Base-by-base conservation (phyloP, 805 yeast genomes). In the Hanseniaspora mollemarum region DNA sequence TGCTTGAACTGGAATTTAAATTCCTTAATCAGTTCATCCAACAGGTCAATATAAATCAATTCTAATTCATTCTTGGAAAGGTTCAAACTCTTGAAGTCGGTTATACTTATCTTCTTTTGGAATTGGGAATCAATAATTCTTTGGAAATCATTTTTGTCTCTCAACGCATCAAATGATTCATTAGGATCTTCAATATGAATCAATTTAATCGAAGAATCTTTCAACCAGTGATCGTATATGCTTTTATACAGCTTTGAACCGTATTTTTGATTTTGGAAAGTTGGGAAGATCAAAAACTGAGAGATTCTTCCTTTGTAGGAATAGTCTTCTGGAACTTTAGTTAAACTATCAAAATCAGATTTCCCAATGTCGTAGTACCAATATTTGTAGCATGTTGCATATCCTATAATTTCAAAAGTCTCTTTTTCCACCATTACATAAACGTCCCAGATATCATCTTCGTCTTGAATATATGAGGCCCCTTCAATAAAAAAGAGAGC, bases 121-220 rank as follows among this genome's bases (percentile, higher is more conserved):
- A 51, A 32, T 16, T 41, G 19, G 3, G 49, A 33, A 10, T 45
- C 26, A 18, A 46, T 24, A 15, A 44, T 28, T 24, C 63, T 58
- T 33, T 67, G 65, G 56, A 87, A 69, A 60, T 92, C 97, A 55
- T 80, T 74, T 29, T 90, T 70, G 62, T 92, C 96, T 53, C 98
- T 73, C 57, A 92, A 69, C 60, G 85, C 94, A 61, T 92, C 98
- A 66, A 92, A 90, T 32, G 78, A 77, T 61, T 87, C 96, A 60
- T 83, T 84, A 2, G 97, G 97, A 62, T 92, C 98, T 62, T 92
- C 97, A 3, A 92, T 87, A 0, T 90, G 86, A 36, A 92, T 73
- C 58, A 88, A 94, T 31, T 68, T 65, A 22, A 87, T 77, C 1
- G 60, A 54, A 0, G 62, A 59, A 55, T 84, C 83, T 0, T 59